Evolutionary conservation across 78 protist genomes (phyloP).

Genomic region (Dictyostelium firmibasis): DNA sequence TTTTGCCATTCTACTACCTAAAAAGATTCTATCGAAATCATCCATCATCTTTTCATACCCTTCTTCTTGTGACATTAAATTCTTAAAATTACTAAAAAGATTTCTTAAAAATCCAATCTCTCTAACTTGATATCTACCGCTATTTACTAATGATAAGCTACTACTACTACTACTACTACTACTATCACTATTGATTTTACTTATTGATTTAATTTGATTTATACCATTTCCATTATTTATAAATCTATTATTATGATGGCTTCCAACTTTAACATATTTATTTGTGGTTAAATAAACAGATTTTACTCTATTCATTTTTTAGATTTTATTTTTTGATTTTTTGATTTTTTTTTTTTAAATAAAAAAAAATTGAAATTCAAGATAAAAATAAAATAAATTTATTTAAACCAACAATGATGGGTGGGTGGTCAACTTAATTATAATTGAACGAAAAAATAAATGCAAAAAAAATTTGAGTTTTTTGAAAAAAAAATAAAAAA

Average conservation of each 20-base stretch:
- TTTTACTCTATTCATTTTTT: slow-evolving; percentile 17
- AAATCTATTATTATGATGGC: background rate
- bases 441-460: background rate
- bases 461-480: background rate
- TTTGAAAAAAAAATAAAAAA: background rate
- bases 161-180: background rate
- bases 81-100: background rate
- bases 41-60: background rate
- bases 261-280: background rate
- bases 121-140: background rate
- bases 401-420: background rate
- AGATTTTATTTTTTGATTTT: background rate
- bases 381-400: background rate
- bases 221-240: background rate
- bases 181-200: background rate
- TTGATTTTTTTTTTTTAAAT: background rate
- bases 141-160: background rate
- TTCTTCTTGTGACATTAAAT: background rate
- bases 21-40: background rate
- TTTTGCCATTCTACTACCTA: background rate
- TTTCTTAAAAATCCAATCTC: background rate
- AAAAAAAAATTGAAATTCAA: background rate
- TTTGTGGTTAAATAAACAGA: background rate
- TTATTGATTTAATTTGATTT: background rate
- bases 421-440: background rate